Conservation (phyloP, 2,329 filamentous ascomycete genomes). For the Acrocalymma vagum region DNA sequence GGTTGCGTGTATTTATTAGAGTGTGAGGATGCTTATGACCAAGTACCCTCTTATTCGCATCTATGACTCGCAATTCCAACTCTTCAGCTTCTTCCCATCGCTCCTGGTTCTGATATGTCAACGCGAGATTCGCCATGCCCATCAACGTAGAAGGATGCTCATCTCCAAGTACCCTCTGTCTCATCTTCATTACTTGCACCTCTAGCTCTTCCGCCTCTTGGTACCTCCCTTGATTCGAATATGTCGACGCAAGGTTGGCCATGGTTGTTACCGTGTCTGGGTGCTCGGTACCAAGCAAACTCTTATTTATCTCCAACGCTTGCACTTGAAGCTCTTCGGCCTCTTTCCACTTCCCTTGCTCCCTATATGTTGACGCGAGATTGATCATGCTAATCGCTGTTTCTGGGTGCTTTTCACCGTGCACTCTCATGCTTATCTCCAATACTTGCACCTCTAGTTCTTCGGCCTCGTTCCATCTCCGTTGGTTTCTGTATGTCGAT, state of each 20-base stretch:
- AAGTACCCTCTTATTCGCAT: constrained; percentile 4
- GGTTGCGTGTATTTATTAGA: constrained; percentile 9
- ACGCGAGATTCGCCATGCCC: constrained; percentile 1
- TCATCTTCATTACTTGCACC: neutral
- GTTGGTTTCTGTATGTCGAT: constrained; percentile 4
- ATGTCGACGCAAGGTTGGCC: constrained; percentile 3
- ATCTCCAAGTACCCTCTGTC: constrained; percentile 8
- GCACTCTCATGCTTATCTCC: neutral
- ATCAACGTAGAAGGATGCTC: constrained; percentile 3
- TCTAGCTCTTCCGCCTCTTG: constrained; percentile 2
- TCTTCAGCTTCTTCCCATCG: constrained; percentile 6
- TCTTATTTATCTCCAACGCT: neutral
- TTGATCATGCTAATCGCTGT: constrained; percentile 15
- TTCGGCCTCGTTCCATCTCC: constrained; percentile 4
- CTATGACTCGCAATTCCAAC: neutral
- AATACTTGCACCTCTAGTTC: neutral
- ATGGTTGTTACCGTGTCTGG: constrained; percentile 5
- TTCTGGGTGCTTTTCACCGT: constrained; percentile 10
- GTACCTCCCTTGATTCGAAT: neutral
- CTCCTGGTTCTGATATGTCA: constrained; percentile 1
- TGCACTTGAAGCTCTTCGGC: neutral
- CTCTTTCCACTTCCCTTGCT: constrained; percentile 1
- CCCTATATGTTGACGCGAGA: constrained; percentile 7
- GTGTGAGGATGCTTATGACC: constrained; percentile 9
- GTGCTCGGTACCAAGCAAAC: constrained; percentile 1